Base-by-base conservation (phyloP, 768 basidiomycete species). In the Cyclocybe cylindracea region DNA sequence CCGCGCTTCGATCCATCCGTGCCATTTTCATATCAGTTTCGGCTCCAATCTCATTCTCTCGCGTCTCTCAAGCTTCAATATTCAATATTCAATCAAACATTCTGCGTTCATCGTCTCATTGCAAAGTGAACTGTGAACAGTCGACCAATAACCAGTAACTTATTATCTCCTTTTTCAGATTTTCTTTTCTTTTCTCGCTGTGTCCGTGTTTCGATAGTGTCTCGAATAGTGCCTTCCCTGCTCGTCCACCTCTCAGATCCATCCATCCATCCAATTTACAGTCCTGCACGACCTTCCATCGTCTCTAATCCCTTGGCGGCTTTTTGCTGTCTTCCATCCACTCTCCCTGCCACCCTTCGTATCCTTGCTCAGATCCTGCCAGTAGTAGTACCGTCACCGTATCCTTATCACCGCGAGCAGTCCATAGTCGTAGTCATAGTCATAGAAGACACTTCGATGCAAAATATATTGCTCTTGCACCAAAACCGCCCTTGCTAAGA, bases 251-350 rank as follows among this genome's bases (percentile, higher is more conserved):
- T 9, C 35, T 16, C 50, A 44, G 10, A 9, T 32, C 33, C 42
- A 31, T 34, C 32, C 51, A 46, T 44, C 43, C 11, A 46, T 39
- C 44, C 13, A 14, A 46, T 42, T 31, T n/a, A 31, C 44, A 29
- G 39, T 47, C 35, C 29, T 31, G 39, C 44, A 43, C 37, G 5
- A 19, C 41, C 8, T 24, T 24, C 32, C 31, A 33, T 50, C 48
- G 16, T 50, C 36, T 50, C 19, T 44, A 24, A 24, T 24, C 24
- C 24, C 24, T 24, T n/a, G n/a, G n/a, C 2, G 24, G 24, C 24
- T 10, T 44, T 3, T 4, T 14, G 24, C 39, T 9, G 13, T 35
- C 43, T 2, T 8, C 38, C 38, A 37, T 39, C 6, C 24, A n/a
- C n/a, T n/a, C n/a, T n/a, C 29, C 24, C 31, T 39, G 39, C 44